A percentile compares a stretch with the other conserved stretches of the same genome.
phyloP scores from a whole-genome alignment of 441 rosid genomes.

The Erysimum cheiri region DNA sequence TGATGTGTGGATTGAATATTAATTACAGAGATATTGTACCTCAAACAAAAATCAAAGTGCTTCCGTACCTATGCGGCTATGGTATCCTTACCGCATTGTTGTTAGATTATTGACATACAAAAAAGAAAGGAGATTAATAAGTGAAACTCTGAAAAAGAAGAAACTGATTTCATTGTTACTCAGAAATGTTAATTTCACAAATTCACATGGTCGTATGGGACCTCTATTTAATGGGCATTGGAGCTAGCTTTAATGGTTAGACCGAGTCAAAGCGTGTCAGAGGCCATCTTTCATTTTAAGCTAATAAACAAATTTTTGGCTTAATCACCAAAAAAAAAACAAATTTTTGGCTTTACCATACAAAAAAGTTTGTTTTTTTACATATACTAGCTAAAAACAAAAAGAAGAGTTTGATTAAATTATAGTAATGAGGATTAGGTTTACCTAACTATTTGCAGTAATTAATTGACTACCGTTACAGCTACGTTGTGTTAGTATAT shows the following conservation, averaged over 20 bases:
- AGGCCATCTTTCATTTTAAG: slow-evolving; percentile 23
- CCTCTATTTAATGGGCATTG: not conserved
- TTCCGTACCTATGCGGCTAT: no score
- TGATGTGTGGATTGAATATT: no score
- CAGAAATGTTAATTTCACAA: not conserved
- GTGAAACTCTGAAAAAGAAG: no score
- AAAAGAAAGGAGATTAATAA: no score
- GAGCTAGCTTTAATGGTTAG: slow-evolving; percentile 24
- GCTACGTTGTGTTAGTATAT: slow-evolving; percentile 33
- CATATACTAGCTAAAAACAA: no score
- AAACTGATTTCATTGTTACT: no score
- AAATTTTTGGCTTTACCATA: not conserved
- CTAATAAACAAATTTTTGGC: not conserved
- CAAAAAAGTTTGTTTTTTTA: not conserved
- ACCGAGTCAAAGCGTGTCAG: slow-evolving; percentile 44
- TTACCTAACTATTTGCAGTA: slow-evolving; percentile 20
- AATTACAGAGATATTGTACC: no score
- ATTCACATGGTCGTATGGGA: slow-evolving; percentile 4
- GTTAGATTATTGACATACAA: no score
- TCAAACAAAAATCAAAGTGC: no score
- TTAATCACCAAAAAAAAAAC: no score
- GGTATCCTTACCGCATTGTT: no score
- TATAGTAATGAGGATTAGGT: slow-evolving; percentile 1
- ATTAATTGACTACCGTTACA: slow-evolving; percentile 24
- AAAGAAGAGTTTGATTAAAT: not conserved